Evolutionary conservation across 768 basidiomycete genomes (phyloP).

Genomic region (Auricularia heimuer): DNA sequence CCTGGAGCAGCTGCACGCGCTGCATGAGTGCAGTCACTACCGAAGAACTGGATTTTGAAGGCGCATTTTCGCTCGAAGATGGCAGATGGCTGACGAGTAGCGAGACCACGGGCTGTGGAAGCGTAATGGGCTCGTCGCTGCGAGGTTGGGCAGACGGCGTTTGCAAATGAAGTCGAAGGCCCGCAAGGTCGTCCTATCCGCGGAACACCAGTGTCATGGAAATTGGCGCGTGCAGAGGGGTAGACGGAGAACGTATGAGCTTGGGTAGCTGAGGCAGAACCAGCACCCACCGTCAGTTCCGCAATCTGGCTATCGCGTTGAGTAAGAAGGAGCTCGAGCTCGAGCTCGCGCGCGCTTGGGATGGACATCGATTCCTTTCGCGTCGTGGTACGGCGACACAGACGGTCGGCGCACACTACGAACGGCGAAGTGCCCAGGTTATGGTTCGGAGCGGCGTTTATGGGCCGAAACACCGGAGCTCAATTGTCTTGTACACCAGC

Average conservation of each 20-base stretch:
- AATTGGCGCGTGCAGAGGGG: no score
- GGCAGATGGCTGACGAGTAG: slow-evolving; percentile 56
- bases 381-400: neutral
- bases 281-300: slow-evolving; percentile 55
- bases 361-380: slow-evolving; percentile 41
- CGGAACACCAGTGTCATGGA: no score
- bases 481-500: neutral
- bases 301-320: slow-evolving; percentile 63
- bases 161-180: slow-evolving; percentile 52
- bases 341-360: slow-evolving; percentile 66
- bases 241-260: neutral
- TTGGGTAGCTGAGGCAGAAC: slow-evolving; percentile 11
- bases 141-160: slow-evolving; percentile 39
- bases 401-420: neutral
- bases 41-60: slow-evolving; percentile 32
- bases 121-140: slow-evolving; percentile 50
- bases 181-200: slow-evolving; percentile 59
- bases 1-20: slow-evolving; percentile 60
- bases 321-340: slow-evolving; percentile 70
- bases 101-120: slow-evolving; percentile 63
- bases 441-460: neutral
- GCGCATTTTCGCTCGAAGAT: slow-evolving; percentile 25
- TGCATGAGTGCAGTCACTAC: slow-evolving; percentile 69
- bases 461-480: neutral
- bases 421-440: neutral